phyloP scores from a whole-genome alignment of 164 flowering plant species.

The Taxillus chinensis region DNA sequence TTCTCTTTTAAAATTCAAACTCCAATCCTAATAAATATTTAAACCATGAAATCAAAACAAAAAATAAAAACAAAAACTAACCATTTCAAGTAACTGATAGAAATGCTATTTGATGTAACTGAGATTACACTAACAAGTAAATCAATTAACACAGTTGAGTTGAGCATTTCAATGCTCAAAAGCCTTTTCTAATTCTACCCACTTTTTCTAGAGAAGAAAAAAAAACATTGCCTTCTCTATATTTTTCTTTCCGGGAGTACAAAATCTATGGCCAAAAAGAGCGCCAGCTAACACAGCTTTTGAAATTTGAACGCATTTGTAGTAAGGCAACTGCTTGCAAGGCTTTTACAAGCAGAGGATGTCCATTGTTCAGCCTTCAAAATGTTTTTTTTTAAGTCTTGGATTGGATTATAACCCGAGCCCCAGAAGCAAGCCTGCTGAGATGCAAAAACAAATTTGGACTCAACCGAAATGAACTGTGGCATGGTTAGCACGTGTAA shows the following conservation, averaged over 20 bases:
- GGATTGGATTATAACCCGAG: constrained; percentile 89
- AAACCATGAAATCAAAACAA: no score
- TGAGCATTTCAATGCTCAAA: no score
- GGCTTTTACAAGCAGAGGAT: not conserved
- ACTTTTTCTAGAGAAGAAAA: not conserved
- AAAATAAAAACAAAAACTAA: no score
- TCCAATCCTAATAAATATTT: no score
- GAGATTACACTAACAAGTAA: no score
- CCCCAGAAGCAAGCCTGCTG: constrained; percentile 98
- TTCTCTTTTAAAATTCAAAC: no score
- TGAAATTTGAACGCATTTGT: not conserved
- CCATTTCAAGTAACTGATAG: no score
- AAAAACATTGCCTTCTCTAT: not conserved
- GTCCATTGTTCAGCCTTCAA: not conserved
- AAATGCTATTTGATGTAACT: no score
- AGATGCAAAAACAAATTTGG: constrained; percentile 10
- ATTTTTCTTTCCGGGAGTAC: not conserved
- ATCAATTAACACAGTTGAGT: no score
- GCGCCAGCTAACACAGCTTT: not conserved
- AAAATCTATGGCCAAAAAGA: not conserved
- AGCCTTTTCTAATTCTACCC: not conserved
- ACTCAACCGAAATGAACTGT: constrained; percentile 11
- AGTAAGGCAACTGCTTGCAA: no score
- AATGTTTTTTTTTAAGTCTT: constrained; percentile 15
- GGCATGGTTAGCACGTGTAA: not conserved